Percentiles rank a stretch among this genome's conserved stretches.
phyloP scores from a whole-genome alignment of 257 asterid genomes.

The Echium plantagineum region DNA sequence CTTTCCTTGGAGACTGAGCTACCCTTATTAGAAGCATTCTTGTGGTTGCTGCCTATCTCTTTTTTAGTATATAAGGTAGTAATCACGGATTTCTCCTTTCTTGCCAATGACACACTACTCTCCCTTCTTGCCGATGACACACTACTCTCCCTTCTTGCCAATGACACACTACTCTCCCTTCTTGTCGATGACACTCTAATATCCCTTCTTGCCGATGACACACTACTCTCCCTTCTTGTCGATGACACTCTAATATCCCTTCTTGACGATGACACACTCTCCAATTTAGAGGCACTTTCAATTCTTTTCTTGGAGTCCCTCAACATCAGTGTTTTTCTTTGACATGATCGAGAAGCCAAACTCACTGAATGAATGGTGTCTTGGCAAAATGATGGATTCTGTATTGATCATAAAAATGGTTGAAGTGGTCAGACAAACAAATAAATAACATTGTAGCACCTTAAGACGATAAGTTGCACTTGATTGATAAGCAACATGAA shows the following conservation, averaged over 20 bases:
- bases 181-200: slow-evolving; percentile 28
- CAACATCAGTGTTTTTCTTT: slow-evolving; percentile 36
- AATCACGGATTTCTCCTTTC: not conserved
- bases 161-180: slow-evolving; percentile 22
- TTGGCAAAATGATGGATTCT: slow-evolving; percentile 69
- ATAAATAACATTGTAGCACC: not conserved
- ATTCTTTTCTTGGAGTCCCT: slow-evolving; percentile 38
- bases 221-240: slow-evolving; percentile 16
- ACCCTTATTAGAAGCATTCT: slow-evolving; percentile 22
- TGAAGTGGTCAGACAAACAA: not conserved
- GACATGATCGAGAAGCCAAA: slow-evolving; percentile 62
- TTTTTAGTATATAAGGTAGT: slow-evolving; percentile 40
- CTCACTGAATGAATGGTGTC: slow-evolving; percentile 53
- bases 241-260: slow-evolving; percentile 31
- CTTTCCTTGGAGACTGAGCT: slow-evolving; percentile 41
- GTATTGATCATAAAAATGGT: slow-evolving; percentile 7
- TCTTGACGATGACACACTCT: slow-evolving; percentile 28
- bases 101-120: slow-evolving; percentile 28
- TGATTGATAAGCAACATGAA: not conserved
- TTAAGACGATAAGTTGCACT: no score
- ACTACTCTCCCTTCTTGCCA: slow-evolving; percentile 24
- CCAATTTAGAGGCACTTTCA: slow-evolving; percentile 32
- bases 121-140: slow-evolving; percentile 26
- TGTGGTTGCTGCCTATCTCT: slow-evolving; percentile 17
- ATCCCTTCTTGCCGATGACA: slow-evolving; percentile 27